Percentiles rank a stretch among this genome's conserved stretches.
Conservation (phyloP, 805 yeast species). For the Metschnikowia gelsemii region DNA sequence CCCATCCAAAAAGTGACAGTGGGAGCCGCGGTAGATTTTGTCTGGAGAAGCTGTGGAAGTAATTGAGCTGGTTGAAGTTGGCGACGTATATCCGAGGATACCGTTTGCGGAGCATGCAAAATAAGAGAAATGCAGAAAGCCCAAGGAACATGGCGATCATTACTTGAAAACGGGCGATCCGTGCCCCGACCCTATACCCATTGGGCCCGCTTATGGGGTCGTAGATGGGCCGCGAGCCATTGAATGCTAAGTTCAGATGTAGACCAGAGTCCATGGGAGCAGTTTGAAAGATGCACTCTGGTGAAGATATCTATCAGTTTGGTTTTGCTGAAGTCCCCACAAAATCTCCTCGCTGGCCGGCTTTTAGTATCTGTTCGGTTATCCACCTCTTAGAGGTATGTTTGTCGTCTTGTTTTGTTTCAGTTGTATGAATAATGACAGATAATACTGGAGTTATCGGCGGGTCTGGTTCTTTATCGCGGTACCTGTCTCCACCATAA, state of each 20-base stretch:
- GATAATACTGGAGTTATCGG: too few species aligned
- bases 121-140: constrained; percentile 59
- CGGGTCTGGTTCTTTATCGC: too few species aligned
- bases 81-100: constrained; percentile 88
- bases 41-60: constrained; percentile 44
- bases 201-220: constrained; percentile 20
- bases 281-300: too few species aligned
- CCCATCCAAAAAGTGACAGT: constrained; percentile 75
- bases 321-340: too few species aligned
- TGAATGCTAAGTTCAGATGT: neutral
- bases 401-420: too few species aligned
- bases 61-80: constrained; percentile 52
- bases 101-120: constrained; percentile 66
- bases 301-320: too few species aligned
- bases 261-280: constrained; percentile 1
- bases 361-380: too few species aligned
- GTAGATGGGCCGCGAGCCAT: constrained; percentile 18
- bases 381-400: too few species aligned
- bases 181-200: constrained; percentile 26
- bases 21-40: constrained; percentile 61
- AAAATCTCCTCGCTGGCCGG: too few species aligned
- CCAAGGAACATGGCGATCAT: constrained; percentile 71
- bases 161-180: constrained; percentile 78
- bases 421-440: too few species aligned
- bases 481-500: too few species aligned